Base-by-base conservation (phyloP, 306 rosid genomes). In the Pyrus betulifolia region DNA sequence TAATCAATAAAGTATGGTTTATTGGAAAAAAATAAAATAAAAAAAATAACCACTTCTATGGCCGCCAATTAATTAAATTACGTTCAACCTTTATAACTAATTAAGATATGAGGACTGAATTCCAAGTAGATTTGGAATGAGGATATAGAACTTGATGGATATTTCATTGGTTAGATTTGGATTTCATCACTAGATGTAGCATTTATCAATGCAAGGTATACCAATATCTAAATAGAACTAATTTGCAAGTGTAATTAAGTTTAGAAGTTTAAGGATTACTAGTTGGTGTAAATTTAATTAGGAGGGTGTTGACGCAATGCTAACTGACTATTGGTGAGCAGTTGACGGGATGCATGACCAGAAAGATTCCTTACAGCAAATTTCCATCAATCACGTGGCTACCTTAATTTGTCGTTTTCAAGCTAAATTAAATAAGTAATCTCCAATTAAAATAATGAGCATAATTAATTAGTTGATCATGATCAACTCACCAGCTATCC, bases 401-500 rank as follows among this genome's bases (percentile, higher is more conserved):
- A 52, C 79, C 78, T 59, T 49, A 74, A 72, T 80, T 86, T 86
- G 87, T 86, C 89, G 81, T 45, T 83, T 80, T 33, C 79, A 31
- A 60, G 28, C 69, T 25, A 22, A 27, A 63, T 28, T 28, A 6
- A 63, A 30, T 61, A 62, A 11, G 60, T 67, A 81, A 44, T 55
- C 72, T 68, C 62, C 13, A 60, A 67, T 25, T 57, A 60, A 17
- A 70, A 35, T 22, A 28, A 64, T 3, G 22, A 21, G 7, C 14
- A 0, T 13, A 27, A 69, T 27, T 70, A 70, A 49, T 12, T 59
- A 67, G 38, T 52, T 68, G 58, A 59, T 74, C 52, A 64, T 67
- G 68, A 17, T 60, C 77, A 31, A 18, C 76, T 38, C 67, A 57
- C 6, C 25, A 46, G 40, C 68, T 38, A 22, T 77, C 67, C 21